These are phyloP conservation scores for Phytophthora palmivora DNA, from an alignment of 352 stramenopile genomes.

Conservation along the genomic window DNA sequence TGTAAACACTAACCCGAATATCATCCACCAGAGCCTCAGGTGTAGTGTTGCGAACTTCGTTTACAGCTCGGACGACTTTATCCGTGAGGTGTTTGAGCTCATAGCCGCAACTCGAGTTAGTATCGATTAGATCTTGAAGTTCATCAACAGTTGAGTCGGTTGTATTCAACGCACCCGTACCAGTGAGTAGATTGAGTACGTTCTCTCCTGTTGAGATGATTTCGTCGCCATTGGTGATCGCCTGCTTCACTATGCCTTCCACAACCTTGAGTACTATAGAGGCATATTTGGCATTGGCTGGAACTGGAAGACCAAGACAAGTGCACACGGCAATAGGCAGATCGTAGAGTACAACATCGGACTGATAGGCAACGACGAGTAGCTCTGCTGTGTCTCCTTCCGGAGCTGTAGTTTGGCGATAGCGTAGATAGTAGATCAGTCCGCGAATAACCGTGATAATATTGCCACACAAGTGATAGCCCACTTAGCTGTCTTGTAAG, in stretches of 20 bases:
- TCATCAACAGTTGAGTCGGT: slow-evolving; percentile 24
- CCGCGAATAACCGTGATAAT: slow-evolving; percentile 9
- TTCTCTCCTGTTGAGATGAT: slow-evolving; percentile 27
- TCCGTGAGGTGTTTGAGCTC: slow-evolving; percentile 28
- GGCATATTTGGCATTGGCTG: neutral
- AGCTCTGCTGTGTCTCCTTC: slow-evolving; percentile 12
- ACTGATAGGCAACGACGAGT: slow-evolving; percentile 17
- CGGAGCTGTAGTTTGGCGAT: slow-evolving; percentile 12
- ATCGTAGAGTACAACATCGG: slow-evolving; percentile 34
- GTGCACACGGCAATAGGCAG: slow-evolving; percentile 21
- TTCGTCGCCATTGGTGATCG: slow-evolving; percentile 18
- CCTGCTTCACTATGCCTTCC: slow-evolving; percentile 14
- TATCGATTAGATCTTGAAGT: slow-evolving; percentile 27
- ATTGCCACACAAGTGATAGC: slow-evolving; percentile 17
- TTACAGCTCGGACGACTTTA: slow-evolving; percentile 18
- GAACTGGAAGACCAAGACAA: slow-evolving; percentile 3
- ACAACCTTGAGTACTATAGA: slow-evolving; percentile 1
- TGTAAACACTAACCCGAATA: slow-evolving; percentile 24
- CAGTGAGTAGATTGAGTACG: slow-evolving; percentile 21
- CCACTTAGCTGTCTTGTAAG: slow-evolving; percentile 16
- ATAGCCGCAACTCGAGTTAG: slow-evolving; percentile 28
- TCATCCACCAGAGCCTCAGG: slow-evolving; percentile 14
- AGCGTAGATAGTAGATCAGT: slow-evolving; percentile 32
- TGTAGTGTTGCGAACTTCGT: slow-evolving; percentile 27
- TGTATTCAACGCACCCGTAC: slow-evolving; percentile 18